Evolutionary conservation across 176 grass and related monocot genomes (phyloP).

Genomic region (Paspalum notatum): DNA sequence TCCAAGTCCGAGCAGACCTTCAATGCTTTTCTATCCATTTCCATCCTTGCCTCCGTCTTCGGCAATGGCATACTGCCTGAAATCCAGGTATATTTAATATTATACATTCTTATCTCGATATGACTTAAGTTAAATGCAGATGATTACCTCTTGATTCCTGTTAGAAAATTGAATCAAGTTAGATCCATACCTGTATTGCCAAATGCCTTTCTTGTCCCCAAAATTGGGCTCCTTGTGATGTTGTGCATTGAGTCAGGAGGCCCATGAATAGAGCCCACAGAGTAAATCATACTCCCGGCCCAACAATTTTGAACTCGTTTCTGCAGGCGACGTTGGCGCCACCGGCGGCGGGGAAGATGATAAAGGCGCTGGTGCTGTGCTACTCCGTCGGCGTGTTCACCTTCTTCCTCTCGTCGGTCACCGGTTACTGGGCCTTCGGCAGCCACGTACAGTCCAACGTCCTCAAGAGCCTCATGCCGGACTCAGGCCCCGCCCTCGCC

Average conservation of each 20-base stretch:
- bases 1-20: constrained; percentile 66
- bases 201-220: not conserved
- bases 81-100: constrained; percentile 66
- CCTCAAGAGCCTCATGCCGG: constrained; percentile 81
- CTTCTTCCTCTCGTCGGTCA: constrained; percentile 69
- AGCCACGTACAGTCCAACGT: constrained; percentile 81
- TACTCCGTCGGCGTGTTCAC: constrained; percentile 68
- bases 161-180: not conserved
- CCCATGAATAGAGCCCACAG: not conserved
- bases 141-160: not conserved
- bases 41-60: constrained; percentile 87
- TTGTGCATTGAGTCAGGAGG: not conserved
- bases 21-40: constrained; percentile 83
- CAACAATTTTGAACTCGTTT: constrained; percentile 21
- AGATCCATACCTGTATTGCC: not conserved
- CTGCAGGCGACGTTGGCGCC: constrained; percentile 92
- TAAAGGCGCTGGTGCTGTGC: constrained; percentile 83
- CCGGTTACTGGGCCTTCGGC: constrained; percentile 93
- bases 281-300: not conserved
- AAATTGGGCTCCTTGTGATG: not conserved
- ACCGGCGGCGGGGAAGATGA: constrained; percentile 91
- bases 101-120: not conserved
- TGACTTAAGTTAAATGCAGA: not conserved
- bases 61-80: constrained; percentile 97
- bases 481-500: constrained; percentile 67